phyloP scores from a whole-genome alignment of 75 land plant genomes.

The Pseudotsuga menziesii region DNA sequence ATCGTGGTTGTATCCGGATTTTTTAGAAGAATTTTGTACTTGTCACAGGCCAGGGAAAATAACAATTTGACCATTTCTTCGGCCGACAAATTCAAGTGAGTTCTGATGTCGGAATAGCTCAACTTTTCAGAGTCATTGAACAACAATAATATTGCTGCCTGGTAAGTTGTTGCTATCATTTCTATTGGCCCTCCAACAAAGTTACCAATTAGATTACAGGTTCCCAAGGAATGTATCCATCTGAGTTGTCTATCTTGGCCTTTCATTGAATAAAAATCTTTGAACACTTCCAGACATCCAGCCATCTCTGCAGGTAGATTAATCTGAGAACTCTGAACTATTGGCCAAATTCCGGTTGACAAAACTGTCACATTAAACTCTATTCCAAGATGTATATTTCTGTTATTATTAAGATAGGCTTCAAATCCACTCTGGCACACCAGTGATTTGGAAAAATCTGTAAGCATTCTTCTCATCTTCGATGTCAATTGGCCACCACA shows the following conservation, averaged over 20 bases:
- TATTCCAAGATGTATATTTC: slow-evolving; percentile 64
- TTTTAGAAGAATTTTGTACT: slow-evolving; percentile 75
- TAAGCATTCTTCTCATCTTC: slow-evolving; percentile 32
- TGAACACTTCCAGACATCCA: slow-evolving; percentile 71
- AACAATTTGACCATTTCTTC: slow-evolving; percentile 78
- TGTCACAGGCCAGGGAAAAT: slow-evolving; percentile 79
- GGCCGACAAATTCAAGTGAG: slow-evolving; percentile 69
- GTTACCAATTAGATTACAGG: slow-evolving; percentile 53
- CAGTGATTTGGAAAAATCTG: slow-evolving; percentile 38
- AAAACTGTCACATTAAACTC: slow-evolving; percentile 88
- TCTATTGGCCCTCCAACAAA: background rate
- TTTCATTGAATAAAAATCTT: slow-evolving; percentile 70
- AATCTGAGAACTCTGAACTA: slow-evolving; percentile 78
- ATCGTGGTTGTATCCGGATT: slow-evolving; percentile 65
- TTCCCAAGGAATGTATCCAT: slow-evolving; percentile 86
- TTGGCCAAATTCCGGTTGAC: slow-evolving; percentile 94
- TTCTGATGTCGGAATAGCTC: slow-evolving; percentile 82
- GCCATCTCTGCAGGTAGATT: slow-evolving; percentile 91
- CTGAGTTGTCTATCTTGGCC: slow-evolving; percentile 79
- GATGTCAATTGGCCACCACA: background rate
- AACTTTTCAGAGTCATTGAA: slow-evolving; percentile 47
- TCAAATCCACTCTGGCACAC: slow-evolving; percentile 25
- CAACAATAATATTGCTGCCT: too few relatives aligned
- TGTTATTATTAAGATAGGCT: background rate
- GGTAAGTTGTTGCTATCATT: too few relatives aligned